Percentiles rank a stretch among this genome's conserved stretches.
Conservation (phyloP, 441 rosid species). For the Pelargonium australe region DNA sequence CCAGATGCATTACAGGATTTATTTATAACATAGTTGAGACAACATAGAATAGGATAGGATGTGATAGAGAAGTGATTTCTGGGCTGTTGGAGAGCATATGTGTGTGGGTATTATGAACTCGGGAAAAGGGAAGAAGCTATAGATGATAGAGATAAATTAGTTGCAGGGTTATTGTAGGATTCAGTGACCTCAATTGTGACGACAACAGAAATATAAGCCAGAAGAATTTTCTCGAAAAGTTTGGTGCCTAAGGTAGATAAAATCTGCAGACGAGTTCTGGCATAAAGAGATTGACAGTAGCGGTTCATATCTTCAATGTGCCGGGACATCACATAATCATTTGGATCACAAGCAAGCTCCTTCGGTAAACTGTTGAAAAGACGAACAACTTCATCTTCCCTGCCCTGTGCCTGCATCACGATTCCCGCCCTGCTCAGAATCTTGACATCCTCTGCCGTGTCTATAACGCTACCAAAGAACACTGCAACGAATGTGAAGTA, state of each 20-base stretch:
- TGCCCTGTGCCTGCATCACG: background rate
- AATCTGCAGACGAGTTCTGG: background rate
- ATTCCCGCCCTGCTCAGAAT: background rate
- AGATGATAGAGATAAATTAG: too few species aligned
- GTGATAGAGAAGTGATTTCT: too few species aligned
- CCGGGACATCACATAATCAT: background rate
- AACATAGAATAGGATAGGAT: too few species aligned
- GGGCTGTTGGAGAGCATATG: too few species aligned
- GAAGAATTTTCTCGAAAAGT: background rate
- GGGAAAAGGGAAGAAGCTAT: too few species aligned
- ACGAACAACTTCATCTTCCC: background rate
- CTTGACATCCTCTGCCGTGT: background rate
- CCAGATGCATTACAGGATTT: too few species aligned
- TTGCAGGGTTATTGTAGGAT: too few species aligned
- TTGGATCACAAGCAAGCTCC: background rate
- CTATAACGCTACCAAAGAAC: background rate
- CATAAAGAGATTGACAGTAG: background rate
- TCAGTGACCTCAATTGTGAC: background rate
- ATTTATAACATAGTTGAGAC: too few species aligned
- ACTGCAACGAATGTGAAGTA: background rate
- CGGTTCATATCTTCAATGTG: background rate
- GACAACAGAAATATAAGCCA: background rate
- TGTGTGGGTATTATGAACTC: too few species aligned
- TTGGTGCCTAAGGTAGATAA: too few species aligned
- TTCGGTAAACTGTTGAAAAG: background rate